Evolutionary conservation across 2,329 filamentous ascomycete species (phyloP).

Genomic region (Phialophora macrospora): DNA sequence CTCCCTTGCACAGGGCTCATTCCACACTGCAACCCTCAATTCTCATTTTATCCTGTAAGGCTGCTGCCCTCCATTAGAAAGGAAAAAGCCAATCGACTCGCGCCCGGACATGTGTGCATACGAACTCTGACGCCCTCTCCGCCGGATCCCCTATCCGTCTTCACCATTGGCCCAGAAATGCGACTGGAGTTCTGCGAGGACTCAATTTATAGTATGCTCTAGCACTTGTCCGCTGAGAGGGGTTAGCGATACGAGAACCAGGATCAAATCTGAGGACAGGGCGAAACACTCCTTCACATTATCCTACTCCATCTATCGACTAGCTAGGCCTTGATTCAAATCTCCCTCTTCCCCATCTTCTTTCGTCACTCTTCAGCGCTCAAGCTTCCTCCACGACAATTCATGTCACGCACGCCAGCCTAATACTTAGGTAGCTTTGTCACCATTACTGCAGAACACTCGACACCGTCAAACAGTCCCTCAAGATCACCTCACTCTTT

Average conservation of each 20-base stretch:
- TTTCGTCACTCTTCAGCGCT: slow-evolving; percentile 15
- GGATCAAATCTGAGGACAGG: slow-evolving; percentile 10
- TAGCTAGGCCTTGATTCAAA: slow-evolving; percentile 20
- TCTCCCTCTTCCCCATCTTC: slow-evolving; percentile 10
- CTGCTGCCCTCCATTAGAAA: slow-evolving; percentile 15
- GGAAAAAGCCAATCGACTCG: slow-evolving; percentile 4
- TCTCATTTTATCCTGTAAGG: slow-evolving; percentile 12
- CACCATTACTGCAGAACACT: neutral
- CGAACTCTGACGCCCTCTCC: slow-evolving; percentile 12
- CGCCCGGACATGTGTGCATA: slow-evolving; percentile 15
- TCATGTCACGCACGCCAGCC: neutral
- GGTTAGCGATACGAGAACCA: slow-evolving; percentile 16
- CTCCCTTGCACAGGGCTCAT: neutral
- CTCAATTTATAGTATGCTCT: slow-evolving; percentile 19
- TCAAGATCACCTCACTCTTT: slow-evolving; percentile 1
- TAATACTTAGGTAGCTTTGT: neutral
- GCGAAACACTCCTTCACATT: slow-evolving; percentile 4
- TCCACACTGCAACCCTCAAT: neutral
- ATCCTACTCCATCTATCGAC: slow-evolving; percentile 12
- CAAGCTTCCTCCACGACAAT: slow-evolving; percentile 1
- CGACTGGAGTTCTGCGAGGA: slow-evolving; percentile 9
- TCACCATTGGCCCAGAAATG: slow-evolving; percentile 15
- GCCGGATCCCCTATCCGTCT: slow-evolving; percentile 6
- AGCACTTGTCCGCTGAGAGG: slow-evolving; percentile 16
- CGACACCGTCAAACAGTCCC: neutral